Evolutionary conservation across 495 filamentous ascomycete genomes (phyloP).

Genomic region (Podospora australis): DNA sequence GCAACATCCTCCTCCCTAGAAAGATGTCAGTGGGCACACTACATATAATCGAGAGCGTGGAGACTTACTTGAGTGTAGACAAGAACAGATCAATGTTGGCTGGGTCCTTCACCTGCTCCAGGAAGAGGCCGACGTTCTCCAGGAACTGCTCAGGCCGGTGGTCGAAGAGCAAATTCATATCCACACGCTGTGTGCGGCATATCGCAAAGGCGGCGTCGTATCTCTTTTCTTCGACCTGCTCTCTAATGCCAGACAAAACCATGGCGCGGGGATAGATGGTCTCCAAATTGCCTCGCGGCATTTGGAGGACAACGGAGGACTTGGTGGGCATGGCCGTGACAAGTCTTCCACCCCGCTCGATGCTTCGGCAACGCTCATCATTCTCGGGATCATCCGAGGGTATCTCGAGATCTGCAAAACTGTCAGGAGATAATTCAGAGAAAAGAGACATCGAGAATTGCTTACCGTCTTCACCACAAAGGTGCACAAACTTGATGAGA

Average conservation of each 20-base stretch:
- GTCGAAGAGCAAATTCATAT: constrained; percentile 98
- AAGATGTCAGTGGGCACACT: constrained; percentile 1
- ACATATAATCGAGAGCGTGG: not conserved
- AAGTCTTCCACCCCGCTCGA: constrained; percentile 81
- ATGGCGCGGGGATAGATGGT: constrained; percentile 91
- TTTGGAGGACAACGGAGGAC: constrained; percentile 78
- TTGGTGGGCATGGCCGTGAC: constrained; percentile 85
- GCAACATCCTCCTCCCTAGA: constrained; percentile 87
- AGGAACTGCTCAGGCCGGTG: constrained; percentile 80
- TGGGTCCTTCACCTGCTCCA: constrained; percentile 78
- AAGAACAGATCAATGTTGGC: constrained; percentile 89
- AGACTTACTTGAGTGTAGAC: constrained; percentile 70
- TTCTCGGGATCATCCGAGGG: constrained; percentile 83
- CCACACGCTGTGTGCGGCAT: constrained; percentile 87
- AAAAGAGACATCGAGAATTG: not conserved
- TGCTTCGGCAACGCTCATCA: constrained; percentile 86
- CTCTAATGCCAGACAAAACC: constrained; percentile 80
- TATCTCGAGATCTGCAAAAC: constrained; percentile 59
- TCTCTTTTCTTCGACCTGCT: constrained; percentile 67
- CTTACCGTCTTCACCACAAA: constrained; percentile 60
- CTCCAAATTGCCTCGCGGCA: constrained; percentile 92
- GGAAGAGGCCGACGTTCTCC: constrained; percentile 63
- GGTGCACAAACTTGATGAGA: constrained; percentile 86
- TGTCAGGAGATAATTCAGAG: constrained; percentile 10
- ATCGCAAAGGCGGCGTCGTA: constrained; percentile 79